A percentile compares a stretch with the other conserved stretches of the same genome.
Evolutionary conservation across 768 basidiomycete species (phyloP).

Genomic region (Gymnopilus dilepis): DNA sequence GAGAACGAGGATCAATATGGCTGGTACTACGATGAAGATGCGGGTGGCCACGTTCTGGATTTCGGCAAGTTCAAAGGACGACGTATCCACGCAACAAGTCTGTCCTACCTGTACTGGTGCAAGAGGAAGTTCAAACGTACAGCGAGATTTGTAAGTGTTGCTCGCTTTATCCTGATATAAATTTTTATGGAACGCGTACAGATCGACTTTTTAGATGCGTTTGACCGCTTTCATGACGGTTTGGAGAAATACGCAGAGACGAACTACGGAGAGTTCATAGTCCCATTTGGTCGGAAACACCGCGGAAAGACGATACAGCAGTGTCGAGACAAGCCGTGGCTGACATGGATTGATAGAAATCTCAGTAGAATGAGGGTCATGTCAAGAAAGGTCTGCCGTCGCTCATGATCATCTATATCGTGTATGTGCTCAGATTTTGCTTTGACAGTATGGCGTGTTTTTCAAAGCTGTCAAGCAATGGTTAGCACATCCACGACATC

Average conservation of each 20-base stretch:
- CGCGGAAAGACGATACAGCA: neutral
- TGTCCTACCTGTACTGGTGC: conserved; percentile 3
- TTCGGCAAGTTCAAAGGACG: neutral
- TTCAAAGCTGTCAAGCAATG: neutral
- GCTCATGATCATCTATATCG: neutral
- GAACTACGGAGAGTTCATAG: conserved; percentile 7
- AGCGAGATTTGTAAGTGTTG: neutral
- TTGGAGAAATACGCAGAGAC: neutral
- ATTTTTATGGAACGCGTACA: neutral
- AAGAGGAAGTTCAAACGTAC: neutral
- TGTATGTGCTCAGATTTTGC: neutral
- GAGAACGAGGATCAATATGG: neutral
- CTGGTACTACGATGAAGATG: neutral
- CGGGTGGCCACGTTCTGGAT: neutral
- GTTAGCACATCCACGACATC: neutral
- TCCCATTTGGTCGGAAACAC: conserved; percentile 6
- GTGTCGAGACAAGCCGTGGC: conserved; percentile 2
- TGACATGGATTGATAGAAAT: neutral
- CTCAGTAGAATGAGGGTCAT: neutral
- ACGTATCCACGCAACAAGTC: neutral
- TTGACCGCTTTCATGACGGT: neutral
- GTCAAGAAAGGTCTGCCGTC: neutral
- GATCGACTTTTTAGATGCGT: neutral
- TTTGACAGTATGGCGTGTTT: neutral
- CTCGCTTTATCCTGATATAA: neutral